Conservation (phyloP, 2,329 filamentous ascomycete species). For the Raffaelea deltoideospora region DNA sequence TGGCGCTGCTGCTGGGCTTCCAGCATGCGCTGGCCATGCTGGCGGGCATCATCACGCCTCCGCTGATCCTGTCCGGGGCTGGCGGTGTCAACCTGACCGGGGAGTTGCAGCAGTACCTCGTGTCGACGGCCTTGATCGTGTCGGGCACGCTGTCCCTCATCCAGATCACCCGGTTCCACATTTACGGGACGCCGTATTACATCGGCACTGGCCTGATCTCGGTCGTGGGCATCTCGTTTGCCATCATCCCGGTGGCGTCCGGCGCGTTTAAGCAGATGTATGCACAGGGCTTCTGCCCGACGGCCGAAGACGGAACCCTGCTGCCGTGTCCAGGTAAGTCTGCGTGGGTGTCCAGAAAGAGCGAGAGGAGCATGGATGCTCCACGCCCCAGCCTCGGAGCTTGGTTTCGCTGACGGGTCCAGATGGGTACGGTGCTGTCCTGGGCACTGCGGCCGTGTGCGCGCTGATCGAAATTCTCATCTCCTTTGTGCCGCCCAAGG, state of each 20-base stretch:
- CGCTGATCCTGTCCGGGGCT: constrained; percentile 51
- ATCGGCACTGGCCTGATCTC: constrained; percentile 63
- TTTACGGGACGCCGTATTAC: constrained; percentile 54
- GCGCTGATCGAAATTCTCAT: constrained; percentile 57
- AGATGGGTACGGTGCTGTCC: constrained; percentile 58
- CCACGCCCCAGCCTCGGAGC: neutral
- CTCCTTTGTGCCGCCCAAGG: constrained; percentile 55
- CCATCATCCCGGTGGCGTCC: constrained; percentile 57
- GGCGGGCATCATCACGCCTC: constrained; percentile 61
- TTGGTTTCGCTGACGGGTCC: neutral
- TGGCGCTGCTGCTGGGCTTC: constrained; percentile 61
- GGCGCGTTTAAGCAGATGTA: constrained; percentile 69
- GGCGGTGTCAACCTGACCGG: constrained; percentile 47
- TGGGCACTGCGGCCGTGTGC: constrained; percentile 54
- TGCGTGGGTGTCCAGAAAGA: neutral
- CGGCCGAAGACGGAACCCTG: constrained; percentile 43
- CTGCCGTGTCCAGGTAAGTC: constrained; percentile 46
- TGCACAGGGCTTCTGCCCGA: constrained; percentile 50
- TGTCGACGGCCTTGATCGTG: constrained; percentile 65
- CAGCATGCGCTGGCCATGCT: constrained; percentile 71
- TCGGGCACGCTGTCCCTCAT: constrained; percentile 60
- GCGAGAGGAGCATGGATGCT: neutral
- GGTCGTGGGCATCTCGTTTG: constrained; percentile 65
- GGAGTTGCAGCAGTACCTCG: constrained; percentile 56
- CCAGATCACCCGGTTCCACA: constrained; percentile 64